phyloP scores from a whole-genome alignment of 345 rosid genomes.

The Aquilaria yunnanensis region DNA sequence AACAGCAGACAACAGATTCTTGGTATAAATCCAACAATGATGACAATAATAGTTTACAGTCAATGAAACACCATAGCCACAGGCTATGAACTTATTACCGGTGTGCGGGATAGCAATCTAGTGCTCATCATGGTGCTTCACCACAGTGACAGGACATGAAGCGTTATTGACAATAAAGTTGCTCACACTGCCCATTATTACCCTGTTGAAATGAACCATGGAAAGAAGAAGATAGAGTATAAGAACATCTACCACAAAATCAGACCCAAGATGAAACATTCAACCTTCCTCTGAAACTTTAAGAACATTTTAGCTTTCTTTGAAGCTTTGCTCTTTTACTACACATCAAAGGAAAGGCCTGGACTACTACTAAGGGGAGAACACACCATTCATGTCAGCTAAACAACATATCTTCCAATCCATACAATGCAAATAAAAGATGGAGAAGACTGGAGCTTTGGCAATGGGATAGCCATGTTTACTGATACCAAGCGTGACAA shows the following conservation, averaged over 20 bases:
- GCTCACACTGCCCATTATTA: constrained; percentile 66
- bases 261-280: neutral
- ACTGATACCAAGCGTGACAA: too few species aligned
- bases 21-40: neutral
- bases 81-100: neutral
- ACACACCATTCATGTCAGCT: too few species aligned
- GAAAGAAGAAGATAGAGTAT: neutral
- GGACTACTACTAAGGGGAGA: too few species aligned
- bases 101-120: neutral
- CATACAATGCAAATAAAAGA: too few species aligned
- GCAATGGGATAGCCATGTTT: too few species aligned
- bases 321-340: too few species aligned
- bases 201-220: constrained; percentile 28
- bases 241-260: neutral
- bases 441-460: too few species aligned
- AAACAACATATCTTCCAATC: too few species aligned
- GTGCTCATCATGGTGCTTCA: constrained; percentile 33
- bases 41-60: neutral
- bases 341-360: too few species aligned
- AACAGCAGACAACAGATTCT: neutral
- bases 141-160: constrained; percentile 56
- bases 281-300: too few species aligned
- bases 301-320: too few species aligned
- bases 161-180: constrained; percentile 55
- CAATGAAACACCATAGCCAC: neutral